Evolutionary conservation across 2,329 filamentous ascomycete species (phyloP).

Genomic region (Aspergillus thermomutatus): DNA sequence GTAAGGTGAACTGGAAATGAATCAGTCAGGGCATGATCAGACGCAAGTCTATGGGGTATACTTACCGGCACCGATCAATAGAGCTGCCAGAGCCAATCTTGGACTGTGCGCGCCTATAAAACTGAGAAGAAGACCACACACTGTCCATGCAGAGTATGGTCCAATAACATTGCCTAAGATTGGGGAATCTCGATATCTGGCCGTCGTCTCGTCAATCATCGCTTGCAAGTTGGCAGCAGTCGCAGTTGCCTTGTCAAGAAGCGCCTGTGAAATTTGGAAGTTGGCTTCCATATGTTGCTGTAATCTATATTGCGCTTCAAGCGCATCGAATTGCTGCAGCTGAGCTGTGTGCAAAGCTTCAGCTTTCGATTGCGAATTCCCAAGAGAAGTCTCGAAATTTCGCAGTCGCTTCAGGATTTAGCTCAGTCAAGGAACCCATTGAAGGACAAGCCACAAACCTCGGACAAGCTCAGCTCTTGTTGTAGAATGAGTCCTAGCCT

Average conservation of each 20-base stretch:
- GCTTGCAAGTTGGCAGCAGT: conserved; percentile 30
- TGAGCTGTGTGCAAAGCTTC: conserved; percentile 32
- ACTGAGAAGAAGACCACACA: conserved; percentile 23
- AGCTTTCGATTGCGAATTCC: conserved; percentile 31
- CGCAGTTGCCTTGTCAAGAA: conserved; percentile 27
- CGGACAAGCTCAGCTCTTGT: conserved; percentile 32
- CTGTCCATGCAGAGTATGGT: conserved; percentile 20
- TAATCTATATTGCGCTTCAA: conserved; percentile 22
- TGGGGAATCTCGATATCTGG: conserved; percentile 19
- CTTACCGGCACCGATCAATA: conserved; percentile 16
- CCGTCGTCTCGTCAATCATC: conserved; percentile 28
- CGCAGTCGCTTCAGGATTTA: conserved; percentile 34
- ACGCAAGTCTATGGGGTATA: background rate
- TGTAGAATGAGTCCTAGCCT: conserved; percentile 27
- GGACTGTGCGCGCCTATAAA: conserved; percentile 23
- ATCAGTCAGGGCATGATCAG: background rate
- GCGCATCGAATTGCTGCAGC: conserved; percentile 29
- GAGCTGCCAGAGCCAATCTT: conserved; percentile 16
- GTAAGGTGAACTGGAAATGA: background rate
- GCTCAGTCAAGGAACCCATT: background rate
- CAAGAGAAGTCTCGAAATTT: conserved; percentile 31
- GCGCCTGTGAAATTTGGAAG: conserved; percentile 27
- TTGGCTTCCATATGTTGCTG: conserved; percentile 27
- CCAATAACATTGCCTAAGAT: conserved; percentile 13
- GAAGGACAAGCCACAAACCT: conserved; percentile 20